phyloP scores from a whole-genome alignment of 768 basidiomycete species.

The Coprinopsis sp. region DNA sequence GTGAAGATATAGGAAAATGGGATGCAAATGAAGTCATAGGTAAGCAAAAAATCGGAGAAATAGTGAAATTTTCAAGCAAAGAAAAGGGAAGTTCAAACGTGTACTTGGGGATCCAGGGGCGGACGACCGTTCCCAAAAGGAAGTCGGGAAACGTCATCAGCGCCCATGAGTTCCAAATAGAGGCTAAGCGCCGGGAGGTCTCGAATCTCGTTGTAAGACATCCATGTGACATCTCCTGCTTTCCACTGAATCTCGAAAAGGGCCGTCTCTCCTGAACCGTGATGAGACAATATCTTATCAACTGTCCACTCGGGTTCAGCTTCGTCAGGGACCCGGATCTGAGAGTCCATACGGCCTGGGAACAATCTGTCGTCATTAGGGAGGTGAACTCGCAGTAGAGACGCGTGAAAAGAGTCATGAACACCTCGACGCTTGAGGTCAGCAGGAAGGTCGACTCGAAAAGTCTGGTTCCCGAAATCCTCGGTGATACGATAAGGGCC shows the following conservation, averaged over 20 bases:
- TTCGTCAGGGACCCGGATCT: conserved; percentile 11
- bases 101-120: no score
- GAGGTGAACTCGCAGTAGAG: conserved; percentile 23
- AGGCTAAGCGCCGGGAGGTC: background rate
- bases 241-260: conserved; percentile 25
- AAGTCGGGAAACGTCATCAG: no score
- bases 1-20: no score
- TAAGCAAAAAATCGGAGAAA: no score
- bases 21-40: no score
- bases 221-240: conserved; percentile 24
- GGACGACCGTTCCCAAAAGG: no score
- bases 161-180: conserved; percentile 6
- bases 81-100: no score
- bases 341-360: conserved; percentile 23
- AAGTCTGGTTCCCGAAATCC: conserved; percentile 16
- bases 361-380: conserved; percentile 35
- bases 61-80: no score
- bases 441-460: conserved; percentile 8
- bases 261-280: background rate
- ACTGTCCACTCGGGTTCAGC: conserved; percentile 4
- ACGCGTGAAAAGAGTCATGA: conserved; percentile 25
- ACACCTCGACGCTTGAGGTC: conserved; percentile 18
- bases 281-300: conserved; percentile 1
- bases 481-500: conserved; percentile 17
- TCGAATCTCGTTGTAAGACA: conserved; percentile 6